phyloP scores from a whole-genome alignment of 2,329 filamentous ascomycete genomes.

The Trichoderma guizhouense region DNA sequence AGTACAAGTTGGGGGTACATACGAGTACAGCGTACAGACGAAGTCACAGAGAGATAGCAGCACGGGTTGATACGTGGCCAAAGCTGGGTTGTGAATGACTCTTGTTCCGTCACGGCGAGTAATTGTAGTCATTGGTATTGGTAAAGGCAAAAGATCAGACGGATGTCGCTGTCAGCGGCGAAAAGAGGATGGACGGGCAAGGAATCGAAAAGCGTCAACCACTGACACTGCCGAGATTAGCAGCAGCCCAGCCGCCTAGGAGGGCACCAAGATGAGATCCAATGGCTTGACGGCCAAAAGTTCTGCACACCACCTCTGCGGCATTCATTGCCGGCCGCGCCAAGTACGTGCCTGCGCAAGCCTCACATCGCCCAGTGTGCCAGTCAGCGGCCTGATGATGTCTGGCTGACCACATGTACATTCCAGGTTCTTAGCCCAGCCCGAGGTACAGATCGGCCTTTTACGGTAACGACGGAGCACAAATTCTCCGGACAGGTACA shows the following conservation, averaged over 20 bases:
- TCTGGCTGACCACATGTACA: not conserved
- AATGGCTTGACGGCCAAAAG: not conserved
- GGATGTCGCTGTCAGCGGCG: not conserved
- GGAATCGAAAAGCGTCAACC: not conserved
- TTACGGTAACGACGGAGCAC: not conserved
- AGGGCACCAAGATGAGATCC: not conserved
- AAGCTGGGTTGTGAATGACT: not conserved
- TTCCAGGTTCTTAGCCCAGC: not conserved
- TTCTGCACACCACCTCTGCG: conserved; percentile 7
- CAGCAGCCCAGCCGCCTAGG: not conserved
- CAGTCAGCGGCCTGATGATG: not conserved
- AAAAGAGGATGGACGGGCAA: too few species aligned
- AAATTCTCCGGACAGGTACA: not conserved
- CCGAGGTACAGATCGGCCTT: not conserved
- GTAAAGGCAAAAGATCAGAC: not conserved
- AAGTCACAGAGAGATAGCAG: not conserved
- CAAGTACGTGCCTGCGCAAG: conserved; percentile 11
- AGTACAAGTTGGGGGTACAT: not conserved
- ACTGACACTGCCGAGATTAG: conserved; percentile 6
- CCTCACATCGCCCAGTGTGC: not conserved
- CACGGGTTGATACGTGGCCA: not conserved
- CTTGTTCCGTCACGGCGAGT: not conserved
- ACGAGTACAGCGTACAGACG: not conserved
- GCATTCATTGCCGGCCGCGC: conserved; percentile 14
- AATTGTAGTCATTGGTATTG: not conserved